Percentiles rank a stretch among this genome's conserved stretches.
Conservation (phyloP, 2,329 filamentous ascomycete species). For the Tothia fuscella region DNA sequence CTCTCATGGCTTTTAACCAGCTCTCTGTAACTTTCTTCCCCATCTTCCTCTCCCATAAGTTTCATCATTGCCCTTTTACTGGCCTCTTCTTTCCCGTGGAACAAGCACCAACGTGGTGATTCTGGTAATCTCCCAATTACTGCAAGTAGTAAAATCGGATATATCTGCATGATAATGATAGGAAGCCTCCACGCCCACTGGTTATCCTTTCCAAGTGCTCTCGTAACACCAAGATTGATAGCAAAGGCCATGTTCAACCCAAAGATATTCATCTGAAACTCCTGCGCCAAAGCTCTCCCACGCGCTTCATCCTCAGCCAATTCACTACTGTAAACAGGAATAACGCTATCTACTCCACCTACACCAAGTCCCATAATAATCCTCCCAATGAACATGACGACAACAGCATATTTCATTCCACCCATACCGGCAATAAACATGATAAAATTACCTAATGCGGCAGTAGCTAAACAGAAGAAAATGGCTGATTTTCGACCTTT, state of each 20-base stretch:
- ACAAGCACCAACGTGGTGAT: constrained; percentile 46
- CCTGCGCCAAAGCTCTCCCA: constrained; percentile 47
- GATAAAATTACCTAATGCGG: constrained; percentile 44
- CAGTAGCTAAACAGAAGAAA: constrained; percentile 41
- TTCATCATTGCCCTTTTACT: constrained; percentile 36
- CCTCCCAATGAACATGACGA: constrained; percentile 38
- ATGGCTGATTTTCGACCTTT: constrained; percentile 44
- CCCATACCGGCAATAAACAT: constrained; percentile 48
- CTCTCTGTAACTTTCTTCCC: constrained; percentile 37
- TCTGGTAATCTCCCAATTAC: constrained; percentile 44
- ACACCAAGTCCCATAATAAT: constrained; percentile 46
- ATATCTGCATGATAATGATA: constrained; percentile 50
- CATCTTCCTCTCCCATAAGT: constrained; percentile 38
- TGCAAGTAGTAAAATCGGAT: constrained; percentile 41
- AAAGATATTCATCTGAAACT: constrained; percentile 54
- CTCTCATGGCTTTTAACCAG: constrained; percentile 39
- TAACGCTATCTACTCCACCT: constrained; percentile 48
- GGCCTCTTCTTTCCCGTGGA: constrained; percentile 37
- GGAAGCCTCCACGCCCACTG: constrained; percentile 52
- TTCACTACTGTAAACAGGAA: constrained; percentile 48
- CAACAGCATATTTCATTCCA: constrained; percentile 28
- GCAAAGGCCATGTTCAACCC: constrained; percentile 49
- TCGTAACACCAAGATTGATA: constrained; percentile 45
- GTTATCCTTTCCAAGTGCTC: constrained; percentile 40
- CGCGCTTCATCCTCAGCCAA: constrained; percentile 44